Percentiles rank a stretch among this genome's conserved stretches.
phyloP scores from a whole-genome alignment of 2,329 filamentous ascomycete genomes.

The Rutstroemia sp. region DNA sequence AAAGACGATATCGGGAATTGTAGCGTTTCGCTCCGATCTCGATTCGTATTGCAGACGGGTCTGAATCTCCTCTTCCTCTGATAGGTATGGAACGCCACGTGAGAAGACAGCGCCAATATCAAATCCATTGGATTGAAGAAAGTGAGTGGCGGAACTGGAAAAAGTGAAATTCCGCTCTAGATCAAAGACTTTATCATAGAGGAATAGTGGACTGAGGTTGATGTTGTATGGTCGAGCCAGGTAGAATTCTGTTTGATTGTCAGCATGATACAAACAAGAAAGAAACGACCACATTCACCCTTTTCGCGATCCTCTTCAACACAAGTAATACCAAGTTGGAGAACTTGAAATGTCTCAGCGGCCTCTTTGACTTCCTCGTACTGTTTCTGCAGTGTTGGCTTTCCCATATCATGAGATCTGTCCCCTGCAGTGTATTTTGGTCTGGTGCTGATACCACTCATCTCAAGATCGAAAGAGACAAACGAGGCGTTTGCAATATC shows the following conservation, averaged over 20 bases:
- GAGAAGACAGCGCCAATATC: conserved; percentile 48
- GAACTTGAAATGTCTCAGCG: conserved; percentile 54
- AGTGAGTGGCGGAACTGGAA: conserved; percentile 44
- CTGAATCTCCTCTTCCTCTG: conserved; percentile 46
- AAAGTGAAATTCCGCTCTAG: conserved; percentile 51
- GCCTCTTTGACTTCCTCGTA: conserved; percentile 54
- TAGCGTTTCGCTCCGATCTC: conserved; percentile 20
- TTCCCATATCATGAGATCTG: conserved; percentile 31
- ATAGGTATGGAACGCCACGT: conserved; percentile 54
- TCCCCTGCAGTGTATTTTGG: conserved; percentile 23
- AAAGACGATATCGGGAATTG: conserved; percentile 24
- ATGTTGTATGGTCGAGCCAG: conserved; percentile 58
- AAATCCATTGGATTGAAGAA: conserved; percentile 51
- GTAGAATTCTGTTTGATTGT: conserved; percentile 38
- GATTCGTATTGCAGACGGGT: conserved; percentile 33
- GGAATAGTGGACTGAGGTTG: conserved; percentile 47
- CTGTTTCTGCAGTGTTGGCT: conserved; percentile 48
- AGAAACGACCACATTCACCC: conserved; percentile 30
- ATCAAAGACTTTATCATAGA: conserved; percentile 36
- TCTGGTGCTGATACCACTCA: conserved; percentile 51
- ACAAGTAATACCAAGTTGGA: conserved; percentile 61
- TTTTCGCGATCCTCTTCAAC: conserved; percentile 47
- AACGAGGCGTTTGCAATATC: conserved; percentile 52
- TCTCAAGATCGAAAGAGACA: conserved; percentile 58
- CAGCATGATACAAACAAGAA: not conserved